Percentiles rank a stretch among this genome's conserved stretches.
Evolutionary conservation across 108 stramenopile species (phyloP).

Genomic region (Ochromonas danica): DNA sequence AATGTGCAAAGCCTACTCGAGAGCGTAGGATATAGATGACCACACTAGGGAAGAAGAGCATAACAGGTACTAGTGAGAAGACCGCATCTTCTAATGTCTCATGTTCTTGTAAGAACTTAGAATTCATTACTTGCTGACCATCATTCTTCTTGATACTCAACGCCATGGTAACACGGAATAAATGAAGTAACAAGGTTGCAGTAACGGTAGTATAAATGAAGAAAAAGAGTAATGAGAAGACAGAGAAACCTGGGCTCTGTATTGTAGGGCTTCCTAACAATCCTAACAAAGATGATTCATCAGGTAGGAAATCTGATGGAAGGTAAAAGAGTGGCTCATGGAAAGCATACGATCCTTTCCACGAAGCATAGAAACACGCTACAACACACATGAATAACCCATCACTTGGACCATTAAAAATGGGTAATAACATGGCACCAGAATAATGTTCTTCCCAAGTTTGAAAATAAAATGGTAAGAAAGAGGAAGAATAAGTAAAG

Average conservation of each 20-base stretch:
- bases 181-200: neutral
- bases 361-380: neutral
- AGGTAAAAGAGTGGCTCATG: neutral
- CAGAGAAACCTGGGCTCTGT: neutral
- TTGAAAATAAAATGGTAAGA: slow-evolving; percentile 52
- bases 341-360: slow-evolving; percentile 5
- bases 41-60: neutral
- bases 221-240: neutral
- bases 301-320: neutral
- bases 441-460: slow-evolving; percentile 57
- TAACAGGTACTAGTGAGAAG: neutral
- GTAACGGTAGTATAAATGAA: neutral
- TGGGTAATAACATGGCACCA: slow-evolving; percentile 47
- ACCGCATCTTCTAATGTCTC: neutral
- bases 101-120: neutral
- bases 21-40: neutral
- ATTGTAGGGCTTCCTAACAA: neutral
- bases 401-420: slow-evolving; percentile 53
- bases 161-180: neutral
- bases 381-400: slow-evolving; percentile 40
- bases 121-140: neutral
- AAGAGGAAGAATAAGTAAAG: neutral
- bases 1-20: neutral
- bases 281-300: neutral
- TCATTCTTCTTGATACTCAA: neutral